These are phyloP conservation scores for Russula compacta DNA, from an alignment of 768 basidiomycete species.

Conservation along the genomic window DNA sequence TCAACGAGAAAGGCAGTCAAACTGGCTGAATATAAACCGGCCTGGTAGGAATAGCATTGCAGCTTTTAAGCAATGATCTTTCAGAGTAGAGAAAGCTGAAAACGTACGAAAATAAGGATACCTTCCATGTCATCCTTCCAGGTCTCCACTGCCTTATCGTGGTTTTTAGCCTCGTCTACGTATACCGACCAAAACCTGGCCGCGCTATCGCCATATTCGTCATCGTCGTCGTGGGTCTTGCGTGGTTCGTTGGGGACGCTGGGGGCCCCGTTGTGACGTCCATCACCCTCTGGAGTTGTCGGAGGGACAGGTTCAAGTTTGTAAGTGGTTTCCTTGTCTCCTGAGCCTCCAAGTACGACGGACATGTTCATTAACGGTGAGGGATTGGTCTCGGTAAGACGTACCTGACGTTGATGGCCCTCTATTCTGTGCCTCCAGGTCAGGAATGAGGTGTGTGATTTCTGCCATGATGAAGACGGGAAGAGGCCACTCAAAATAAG, in stretches of 20 bases:
- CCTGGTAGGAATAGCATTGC: background rate
- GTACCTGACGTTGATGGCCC: background rate
- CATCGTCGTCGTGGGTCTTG: background rate
- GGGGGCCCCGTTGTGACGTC: background rate
- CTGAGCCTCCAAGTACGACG: background rate
- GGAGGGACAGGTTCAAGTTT: background rate
- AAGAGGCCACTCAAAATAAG: no score
- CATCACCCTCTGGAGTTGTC: background rate
- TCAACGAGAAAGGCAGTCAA: constrained; percentile 14
- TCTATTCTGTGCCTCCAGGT: background rate
- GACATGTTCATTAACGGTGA: background rate
- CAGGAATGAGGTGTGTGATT: background rate
- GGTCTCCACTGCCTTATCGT: constrained; percentile 27
- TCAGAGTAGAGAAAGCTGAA: background rate
- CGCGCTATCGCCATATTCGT: constrained; percentile 31
- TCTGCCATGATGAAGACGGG: background rate
- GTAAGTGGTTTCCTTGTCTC: background rate
- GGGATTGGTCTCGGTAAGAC: no score
- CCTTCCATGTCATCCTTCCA: constrained; percentile 38
- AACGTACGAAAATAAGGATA: constrained; percentile 32
- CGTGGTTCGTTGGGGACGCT: background rate
- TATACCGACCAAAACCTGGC: constrained; percentile 34
- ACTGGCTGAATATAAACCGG: constrained; percentile 13
- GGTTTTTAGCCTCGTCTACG: constrained; percentile 28
- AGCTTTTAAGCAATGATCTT: background rate